A percentile compares a stretch with the other conserved stretches of the same genome.
phyloP scores from a whole-genome alignment of 208 protist species.

The Lotmaria passim region DNA sequence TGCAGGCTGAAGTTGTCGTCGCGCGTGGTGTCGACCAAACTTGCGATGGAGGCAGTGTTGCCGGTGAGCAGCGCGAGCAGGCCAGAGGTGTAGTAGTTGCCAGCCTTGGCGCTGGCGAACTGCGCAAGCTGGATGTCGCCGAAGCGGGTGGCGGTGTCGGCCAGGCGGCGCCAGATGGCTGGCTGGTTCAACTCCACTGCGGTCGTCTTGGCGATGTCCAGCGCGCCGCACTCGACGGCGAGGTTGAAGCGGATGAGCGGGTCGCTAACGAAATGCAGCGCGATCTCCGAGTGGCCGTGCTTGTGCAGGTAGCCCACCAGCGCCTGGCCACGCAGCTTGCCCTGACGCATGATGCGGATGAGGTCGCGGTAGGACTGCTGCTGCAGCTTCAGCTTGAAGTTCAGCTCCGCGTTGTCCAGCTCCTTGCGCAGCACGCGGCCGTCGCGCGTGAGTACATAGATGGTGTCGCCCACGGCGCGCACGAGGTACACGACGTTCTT shows the following conservation, averaged over 20 bases:
- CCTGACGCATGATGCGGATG: conserved; percentile 92
- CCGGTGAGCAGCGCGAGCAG: conserved; percentile 97
- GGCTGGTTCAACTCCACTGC: conserved; percentile 93
- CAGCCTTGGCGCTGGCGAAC: conserved; percentile 95
- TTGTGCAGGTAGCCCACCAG: conserved; percentile 99
- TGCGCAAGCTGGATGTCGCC: conserved; percentile 97
- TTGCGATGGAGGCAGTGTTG: conserved; percentile 93
- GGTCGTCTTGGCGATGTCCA: conserved; percentile 92
- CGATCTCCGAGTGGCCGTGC: conserved; percentile 97
- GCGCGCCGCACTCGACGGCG: conserved; percentile 98
- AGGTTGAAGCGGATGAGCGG: conserved; percentile 97
- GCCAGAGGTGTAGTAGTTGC: conserved; percentile 90
- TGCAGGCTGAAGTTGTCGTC: conserved; percentile 94
- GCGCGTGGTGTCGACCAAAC: conserved; percentile 91
- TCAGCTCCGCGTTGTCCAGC: conserved; percentile 95
- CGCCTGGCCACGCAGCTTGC: conserved; percentile 94
- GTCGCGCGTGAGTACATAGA: conserved; percentile 94
- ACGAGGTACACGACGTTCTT: conserved; percentile 97
- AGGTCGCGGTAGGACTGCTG: conserved; percentile 94
- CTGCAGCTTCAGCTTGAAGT: conserved; percentile 97
- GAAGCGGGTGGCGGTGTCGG: conserved; percentile 91
- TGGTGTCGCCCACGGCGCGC: conserved; percentile 71
- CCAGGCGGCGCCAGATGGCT: conserved; percentile 93
- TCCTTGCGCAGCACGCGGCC: conserved; percentile 82
- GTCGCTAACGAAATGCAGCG: conserved; percentile 98